Evolutionary conservation across 2,329 filamentous ascomycete species (phyloP).

Genomic region (Penicillium sp.): DNA sequence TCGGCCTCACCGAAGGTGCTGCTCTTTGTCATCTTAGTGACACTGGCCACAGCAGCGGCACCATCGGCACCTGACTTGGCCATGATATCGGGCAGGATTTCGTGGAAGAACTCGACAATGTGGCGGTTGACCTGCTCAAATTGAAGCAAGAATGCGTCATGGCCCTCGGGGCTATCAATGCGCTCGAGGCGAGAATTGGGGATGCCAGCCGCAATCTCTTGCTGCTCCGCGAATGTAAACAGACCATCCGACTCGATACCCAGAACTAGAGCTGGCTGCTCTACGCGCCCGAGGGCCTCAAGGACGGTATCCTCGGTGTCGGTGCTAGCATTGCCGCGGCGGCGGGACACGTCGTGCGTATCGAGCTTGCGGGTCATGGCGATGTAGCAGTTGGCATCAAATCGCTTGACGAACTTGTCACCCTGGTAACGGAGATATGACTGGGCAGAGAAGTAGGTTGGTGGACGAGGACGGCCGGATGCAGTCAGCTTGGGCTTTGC

Average conservation of each 20-base stretch:
- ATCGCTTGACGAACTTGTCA: constrained; percentile 89
- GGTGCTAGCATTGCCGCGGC: constrained; percentile 46
- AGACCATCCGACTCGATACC: constrained; percentile 93
- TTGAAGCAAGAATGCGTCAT: constrained; percentile 91
- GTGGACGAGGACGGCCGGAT: constrained; percentile 39
- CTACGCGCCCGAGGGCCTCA: constrained; percentile 68
- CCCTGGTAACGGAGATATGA: constrained; percentile 96
- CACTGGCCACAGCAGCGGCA: constrained; percentile 43
- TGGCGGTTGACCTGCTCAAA: constrained; percentile 94
- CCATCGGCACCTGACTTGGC: constrained; percentile 45
- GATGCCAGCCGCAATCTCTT: constrained; percentile 77
- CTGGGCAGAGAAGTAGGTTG: constrained; percentile 95
- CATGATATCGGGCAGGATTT: constrained; percentile 86
- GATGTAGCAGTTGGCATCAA: constrained; percentile 98
- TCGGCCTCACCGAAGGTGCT: constrained; percentile 94
- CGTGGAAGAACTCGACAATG: constrained; percentile 71
- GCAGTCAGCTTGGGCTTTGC: constrained; percentile 18
- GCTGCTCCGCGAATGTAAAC: constrained; percentile 93
- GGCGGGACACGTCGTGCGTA: constrained; percentile 85
- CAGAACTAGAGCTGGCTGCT: constrained; percentile 82
- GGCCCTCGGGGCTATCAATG: constrained; percentile 89
- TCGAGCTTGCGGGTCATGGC: constrained; percentile 96
- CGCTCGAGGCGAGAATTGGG: constrained; percentile 67
- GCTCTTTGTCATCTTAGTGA: constrained; percentile 64
- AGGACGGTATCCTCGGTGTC: constrained; percentile 46